Conservation (phyloP, 108 stramenopile species). For the Cyclotella cryptica region DNA sequence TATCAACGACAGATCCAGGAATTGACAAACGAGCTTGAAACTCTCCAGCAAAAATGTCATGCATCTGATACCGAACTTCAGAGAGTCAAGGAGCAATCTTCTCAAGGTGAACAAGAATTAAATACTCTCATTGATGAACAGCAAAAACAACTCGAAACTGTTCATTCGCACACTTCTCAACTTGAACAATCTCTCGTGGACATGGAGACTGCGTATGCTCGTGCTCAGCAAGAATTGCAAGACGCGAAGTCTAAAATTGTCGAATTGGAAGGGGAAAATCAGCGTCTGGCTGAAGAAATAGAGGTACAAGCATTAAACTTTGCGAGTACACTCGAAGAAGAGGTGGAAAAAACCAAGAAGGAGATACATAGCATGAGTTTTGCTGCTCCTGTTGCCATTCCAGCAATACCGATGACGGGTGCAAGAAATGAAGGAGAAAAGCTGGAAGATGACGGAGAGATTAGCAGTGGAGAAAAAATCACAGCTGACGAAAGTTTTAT, state of each 20-base stretch:
- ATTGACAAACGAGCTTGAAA: conserved; percentile 20
- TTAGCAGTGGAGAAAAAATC: background rate
- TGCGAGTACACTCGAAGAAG: conserved; percentile 1
- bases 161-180: background rate
- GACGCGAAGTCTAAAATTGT: conserved; percentile 12
- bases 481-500: background rate
- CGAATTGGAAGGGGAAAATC: conserved; percentile 12
- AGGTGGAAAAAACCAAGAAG: background rate
- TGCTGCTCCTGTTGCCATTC: background rate
- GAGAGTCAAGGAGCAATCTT: conserved; percentile 8
- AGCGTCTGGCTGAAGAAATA: conserved; percentile 5
- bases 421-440: background rate
- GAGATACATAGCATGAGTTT: background rate
- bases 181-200: conserved; percentile 15
- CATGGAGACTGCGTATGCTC: conserved; percentile 11
- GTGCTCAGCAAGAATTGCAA: conserved; percentile 12
- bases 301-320: background rate
- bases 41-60: conserved; percentile 14
- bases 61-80: background rate
- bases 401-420: background rate
- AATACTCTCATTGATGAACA: background rate
- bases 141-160: conserved; percentile 4
- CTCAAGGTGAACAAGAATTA: conserved; percentile 1
- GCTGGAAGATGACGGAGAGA: background rate
- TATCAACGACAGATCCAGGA: conserved; percentile 30